These are phyloP conservation scores for Massospora cicadina DNA, from an alignment of 371 early-diverging fungal genomes.

Conservation along the genomic window DNA sequence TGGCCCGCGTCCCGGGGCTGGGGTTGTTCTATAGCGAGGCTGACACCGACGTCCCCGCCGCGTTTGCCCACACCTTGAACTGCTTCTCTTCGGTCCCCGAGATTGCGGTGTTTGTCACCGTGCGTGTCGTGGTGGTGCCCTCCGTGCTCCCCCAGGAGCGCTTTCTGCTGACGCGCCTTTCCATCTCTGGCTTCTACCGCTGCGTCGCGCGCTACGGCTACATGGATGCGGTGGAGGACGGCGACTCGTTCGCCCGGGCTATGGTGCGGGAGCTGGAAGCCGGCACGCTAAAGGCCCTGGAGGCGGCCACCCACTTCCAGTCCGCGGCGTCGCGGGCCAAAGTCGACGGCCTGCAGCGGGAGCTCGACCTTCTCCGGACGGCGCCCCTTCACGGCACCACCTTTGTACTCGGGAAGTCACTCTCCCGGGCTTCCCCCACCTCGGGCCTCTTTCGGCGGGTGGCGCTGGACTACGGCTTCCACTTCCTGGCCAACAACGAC, in stretches of 20 bases:
- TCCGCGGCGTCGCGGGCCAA: background rate
- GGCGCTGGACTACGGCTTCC: background rate
- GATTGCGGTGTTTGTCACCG: conserved; percentile 19
- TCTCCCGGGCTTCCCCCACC: background rate
- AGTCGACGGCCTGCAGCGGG: background rate
- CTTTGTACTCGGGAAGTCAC: conserved; percentile 8
- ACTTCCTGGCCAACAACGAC: conserved; percentile 10
- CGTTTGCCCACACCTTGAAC: conserved; percentile 15
- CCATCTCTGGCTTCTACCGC: conserved; percentile 13
- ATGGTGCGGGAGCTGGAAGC: background rate
- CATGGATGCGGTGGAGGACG: conserved; percentile 15
- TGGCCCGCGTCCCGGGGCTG: conserved; percentile 12
- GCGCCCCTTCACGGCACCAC: conserved; percentile 4
- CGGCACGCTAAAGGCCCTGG: background rate
- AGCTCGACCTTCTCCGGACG: background rate
- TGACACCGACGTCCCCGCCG: conserved; percentile 17
- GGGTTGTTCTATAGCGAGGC: conserved; percentile 18
- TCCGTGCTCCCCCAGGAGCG: conserved; percentile 17
- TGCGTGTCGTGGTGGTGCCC: conserved; percentile 16
- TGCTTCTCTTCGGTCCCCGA: conserved; percentile 16
- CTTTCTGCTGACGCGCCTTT: conserved; percentile 14
- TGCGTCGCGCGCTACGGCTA: conserved; percentile 19
- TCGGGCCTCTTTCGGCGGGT: background rate
- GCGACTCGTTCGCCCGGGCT: conserved; percentile 8
- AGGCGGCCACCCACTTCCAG: background rate